Percentiles rank a stretch among this genome's conserved stretches.
phyloP scores from a whole-genome alignment of 257 asterid genomes.

The Solanum paucissectum region DNA sequence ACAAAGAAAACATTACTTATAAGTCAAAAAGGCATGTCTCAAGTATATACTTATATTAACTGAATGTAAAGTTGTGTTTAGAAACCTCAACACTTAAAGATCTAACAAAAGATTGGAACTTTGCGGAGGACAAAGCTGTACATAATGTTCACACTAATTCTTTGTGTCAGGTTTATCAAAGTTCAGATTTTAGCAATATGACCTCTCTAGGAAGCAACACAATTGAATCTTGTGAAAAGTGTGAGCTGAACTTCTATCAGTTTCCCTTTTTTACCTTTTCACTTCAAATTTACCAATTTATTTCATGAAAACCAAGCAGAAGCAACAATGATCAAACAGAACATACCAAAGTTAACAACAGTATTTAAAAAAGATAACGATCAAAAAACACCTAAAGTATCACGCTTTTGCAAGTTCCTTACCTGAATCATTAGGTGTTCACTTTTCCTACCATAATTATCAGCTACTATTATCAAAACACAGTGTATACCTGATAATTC shows the following conservation, averaged over 20 bases:
- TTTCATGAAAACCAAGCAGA: background rate
- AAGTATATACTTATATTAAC: background rate
- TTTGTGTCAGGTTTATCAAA: background rate
- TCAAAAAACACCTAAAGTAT: background rate
- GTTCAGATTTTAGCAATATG: background rate
- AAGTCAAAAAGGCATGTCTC: background rate
- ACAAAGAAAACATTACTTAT: background rate
- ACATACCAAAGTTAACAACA: background rate
- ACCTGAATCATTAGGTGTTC: background rate
- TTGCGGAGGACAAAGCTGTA: background rate
- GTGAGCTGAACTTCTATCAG: background rate
- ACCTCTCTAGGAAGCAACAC: background rate
- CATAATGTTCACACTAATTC: background rate
- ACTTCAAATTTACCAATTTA: background rate
- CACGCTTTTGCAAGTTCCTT: background rate
- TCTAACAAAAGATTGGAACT: background rate
- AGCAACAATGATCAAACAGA: background rate
- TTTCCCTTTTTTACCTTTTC: background rate
- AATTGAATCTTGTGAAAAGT: background rate
- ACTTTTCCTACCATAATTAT: background rate
- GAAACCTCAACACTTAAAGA: background rate
- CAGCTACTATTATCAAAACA: background rate
- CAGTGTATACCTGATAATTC: background rate
- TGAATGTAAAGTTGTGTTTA: background rate
- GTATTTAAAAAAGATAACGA: background rate